Percentiles rank a stretch among this genome's conserved stretches.
phyloP scores from a whole-genome alignment of 2,329 filamentous ascomycete species.

The Dothideomycetidae sp. region DNA sequence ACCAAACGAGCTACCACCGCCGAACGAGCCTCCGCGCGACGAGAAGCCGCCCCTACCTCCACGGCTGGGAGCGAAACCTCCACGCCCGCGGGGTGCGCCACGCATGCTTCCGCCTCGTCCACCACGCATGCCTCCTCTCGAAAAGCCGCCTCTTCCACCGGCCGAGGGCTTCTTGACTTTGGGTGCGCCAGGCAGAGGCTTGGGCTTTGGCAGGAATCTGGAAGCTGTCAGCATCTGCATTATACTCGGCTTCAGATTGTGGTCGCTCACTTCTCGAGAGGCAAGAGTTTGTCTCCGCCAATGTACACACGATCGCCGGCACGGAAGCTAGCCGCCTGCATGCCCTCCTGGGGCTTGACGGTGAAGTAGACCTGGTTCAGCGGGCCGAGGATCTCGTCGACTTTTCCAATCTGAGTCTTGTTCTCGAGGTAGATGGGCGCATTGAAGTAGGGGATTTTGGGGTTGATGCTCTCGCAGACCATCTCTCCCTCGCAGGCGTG shows the following conservation, averaged over 20 bases:
- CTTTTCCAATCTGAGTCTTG: constrained; percentile 80
- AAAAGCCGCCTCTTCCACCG: constrained; percentile 31
- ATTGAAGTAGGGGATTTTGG: constrained; percentile 98
- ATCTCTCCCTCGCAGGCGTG: constrained; percentile 96
- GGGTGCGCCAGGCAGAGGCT: constrained; percentile 48
- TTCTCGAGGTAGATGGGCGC: constrained; percentile 98
- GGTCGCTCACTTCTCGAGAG: constrained; percentile 60
- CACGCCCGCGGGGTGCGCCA: constrained; percentile 19
- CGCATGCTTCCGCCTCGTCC: no score
- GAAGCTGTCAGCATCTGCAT: constrained; percentile 13
- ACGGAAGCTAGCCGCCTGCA: constrained; percentile 90
- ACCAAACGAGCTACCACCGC: constrained; percentile 8
- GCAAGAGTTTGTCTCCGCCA: constrained; percentile 81
- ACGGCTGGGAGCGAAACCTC: constrained; percentile 39
- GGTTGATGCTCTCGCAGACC: constrained; percentile 88
- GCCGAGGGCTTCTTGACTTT: constrained; percentile 60
- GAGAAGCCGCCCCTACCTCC: constrained; percentile 46
- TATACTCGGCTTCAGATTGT: background rate
- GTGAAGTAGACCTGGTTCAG: constrained; percentile 99
- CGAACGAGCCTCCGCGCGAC: constrained; percentile 22
- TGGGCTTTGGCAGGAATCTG: constrained; percentile 86
- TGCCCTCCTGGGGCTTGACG: constrained; percentile 91
- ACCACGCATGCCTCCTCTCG: constrained; percentile 29
- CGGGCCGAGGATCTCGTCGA: constrained; percentile 93
- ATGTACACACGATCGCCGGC: constrained; percentile 96